These are phyloP conservation scores for Rhynchosporium agropyri DNA, from an alignment of 2,329 filamentous ascomycete species.

Conservation along the genomic window DNA sequence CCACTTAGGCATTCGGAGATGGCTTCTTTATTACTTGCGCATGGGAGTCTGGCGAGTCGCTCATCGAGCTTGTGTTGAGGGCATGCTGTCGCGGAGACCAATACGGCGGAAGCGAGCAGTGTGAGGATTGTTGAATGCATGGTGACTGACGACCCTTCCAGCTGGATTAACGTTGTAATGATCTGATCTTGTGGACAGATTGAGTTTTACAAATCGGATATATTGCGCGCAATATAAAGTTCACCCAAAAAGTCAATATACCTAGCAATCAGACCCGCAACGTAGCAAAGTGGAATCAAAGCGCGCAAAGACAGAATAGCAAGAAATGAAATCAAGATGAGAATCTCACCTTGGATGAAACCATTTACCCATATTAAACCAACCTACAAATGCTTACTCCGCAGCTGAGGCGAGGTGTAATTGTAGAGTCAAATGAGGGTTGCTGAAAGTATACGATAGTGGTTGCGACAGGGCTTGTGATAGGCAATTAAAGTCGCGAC, in stretches of 20 bases:
- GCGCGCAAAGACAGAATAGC: too few relatives aligned
- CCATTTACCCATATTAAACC: too few relatives aligned
- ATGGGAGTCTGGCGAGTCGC: constrained; percentile 30
- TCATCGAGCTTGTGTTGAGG: constrained; percentile 30
- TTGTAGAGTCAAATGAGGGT: background rate
- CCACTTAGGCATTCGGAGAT: constrained; percentile 33
- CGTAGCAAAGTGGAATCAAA: too few relatives aligned
- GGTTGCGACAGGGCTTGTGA: constrained; percentile 15
- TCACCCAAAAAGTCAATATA: too few relatives aligned
- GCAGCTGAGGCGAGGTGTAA: constrained; percentile 12
- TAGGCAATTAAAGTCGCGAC: constrained; percentile 6
- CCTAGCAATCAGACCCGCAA: too few relatives aligned
- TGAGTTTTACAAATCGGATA: background rate
- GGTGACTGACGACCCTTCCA: constrained; percentile 11
- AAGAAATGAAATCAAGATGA: too few relatives aligned
- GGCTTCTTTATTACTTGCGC: constrained; percentile 27
- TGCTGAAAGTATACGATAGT: constrained; percentile 14
- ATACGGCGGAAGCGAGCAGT: constrained; percentile 27
- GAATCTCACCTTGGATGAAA: too few relatives aligned
- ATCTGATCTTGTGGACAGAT: background rate
- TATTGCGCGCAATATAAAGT: too few relatives aligned
- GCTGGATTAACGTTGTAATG: constrained; percentile 11
- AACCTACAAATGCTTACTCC: constrained; percentile 17
- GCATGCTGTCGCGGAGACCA: constrained; percentile 31
- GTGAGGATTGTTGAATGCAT: constrained; percentile 34